Base-by-base conservation (phyloP, 768 basidiomycete species). In the Lentinula detonsa region DNA sequence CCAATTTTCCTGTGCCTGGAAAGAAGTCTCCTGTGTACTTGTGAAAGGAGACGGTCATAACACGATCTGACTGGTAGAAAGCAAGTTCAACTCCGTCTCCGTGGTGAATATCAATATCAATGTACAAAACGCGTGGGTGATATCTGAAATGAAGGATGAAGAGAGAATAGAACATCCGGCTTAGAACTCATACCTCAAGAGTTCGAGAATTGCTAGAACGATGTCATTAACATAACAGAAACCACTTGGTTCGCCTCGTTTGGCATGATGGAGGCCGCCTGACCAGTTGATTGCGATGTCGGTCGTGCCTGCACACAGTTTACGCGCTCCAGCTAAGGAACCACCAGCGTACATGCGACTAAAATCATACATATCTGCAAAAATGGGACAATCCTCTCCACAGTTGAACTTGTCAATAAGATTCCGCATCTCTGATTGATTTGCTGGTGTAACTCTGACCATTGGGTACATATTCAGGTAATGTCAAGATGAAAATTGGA, bases 251-350 rank as follows among this genome's bases (percentile, higher is more conserved):
- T 98, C 96, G 0, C 93, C 91, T 64, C 95, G 90, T 77, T 98
- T 98, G 2, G 96, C 97, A 68, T 99, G 97, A 74, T 99, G 97
- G 18, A 99, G 81, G 0, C 97, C 97, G 0, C 97, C 97, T 21
- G 95, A 95, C 97, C 97, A 99, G 69, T 98, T 98, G 67, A 99
- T 93, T 0, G 97, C 97, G 46, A 96, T 98, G 73, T 99, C 97
- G 16, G 95, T 93, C 2, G 87, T 78, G 1, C 93, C 93, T 2
- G 89, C 81, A 56, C 85, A 86, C 2, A 98, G 79, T 71, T 94
- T 95, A 18, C 94, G 78, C 9, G 95, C 95, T 1, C 91, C 97
- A 16, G 93, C 92, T 18, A 99, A 77, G 1, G 93, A 95, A 0
- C 84, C 95, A 0, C 97, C 97, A 1, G 96, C 84, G 72, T 97